Base-by-base conservation (phyloP, 2,329 filamentous ascomycete genomes). In the Beauveria rudraprayagi region DNA sequence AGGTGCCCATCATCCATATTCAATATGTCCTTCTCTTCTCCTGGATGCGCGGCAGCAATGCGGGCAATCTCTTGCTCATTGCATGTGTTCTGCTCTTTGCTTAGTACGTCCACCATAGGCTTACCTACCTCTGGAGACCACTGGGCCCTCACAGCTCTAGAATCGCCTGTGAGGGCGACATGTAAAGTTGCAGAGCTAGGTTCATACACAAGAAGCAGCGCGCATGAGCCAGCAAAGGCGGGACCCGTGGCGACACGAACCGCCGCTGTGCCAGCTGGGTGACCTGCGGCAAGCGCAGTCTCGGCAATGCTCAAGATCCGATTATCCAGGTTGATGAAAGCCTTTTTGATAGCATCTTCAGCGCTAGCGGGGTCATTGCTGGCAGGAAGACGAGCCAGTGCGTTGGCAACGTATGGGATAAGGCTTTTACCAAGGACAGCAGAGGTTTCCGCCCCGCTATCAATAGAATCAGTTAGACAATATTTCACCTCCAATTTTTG, bases 151-250 rank as follows among this genome's bases (percentile, higher is more conserved):
- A 58, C 56, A 17, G 56, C 56, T 41, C 56, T n/a, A 2, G 56
- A 58, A 14, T 58, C 56, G 22, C 56, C 56, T 11, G 56, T 22
- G 19, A 58, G 3, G 2, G 56, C 56, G 22, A 50, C 9, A 4
- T 30, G 34, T n/a, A 58, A 19, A 1, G 46, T 58, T 10, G 56
- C n/a, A n/a, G 56, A 58, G 46, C 14, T 28, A 3, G 19, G 14
- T 19, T 58, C 46, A 9, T 50, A 58, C 16, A 43, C n/a, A 19
- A 50, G 44, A 24, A 58, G 56, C 5, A 58, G 56, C 1, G 56
- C 56, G 22, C 56, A 58, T 24, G 56, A 58, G 28, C 56, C 56
- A 16, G 44, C 56, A 51, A 58, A 58, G 1, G 56, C 56, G 5
- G 56, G 56, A 7, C 43, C 56, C 8, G 34, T 58, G 5, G 56